Evolutionary conservation across 495 filamentous ascomycete species (phyloP), one percentile per base, ranked within the genome.

Genomic region (Hamigera avellanea): DNA sequence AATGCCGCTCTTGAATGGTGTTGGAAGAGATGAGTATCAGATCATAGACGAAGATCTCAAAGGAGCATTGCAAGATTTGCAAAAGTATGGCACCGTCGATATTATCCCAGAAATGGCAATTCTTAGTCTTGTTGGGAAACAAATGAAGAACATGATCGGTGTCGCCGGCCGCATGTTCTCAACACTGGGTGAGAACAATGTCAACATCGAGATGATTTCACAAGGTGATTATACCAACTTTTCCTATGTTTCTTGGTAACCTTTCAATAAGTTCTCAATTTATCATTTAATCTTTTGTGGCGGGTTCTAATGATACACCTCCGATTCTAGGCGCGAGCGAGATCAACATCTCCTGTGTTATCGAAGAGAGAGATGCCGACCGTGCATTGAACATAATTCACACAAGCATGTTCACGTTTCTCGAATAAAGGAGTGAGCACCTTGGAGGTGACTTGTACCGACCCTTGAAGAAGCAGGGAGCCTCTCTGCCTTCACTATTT

Each of bases 341-440:
- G 67, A 98, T 98, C 62, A 95, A 95, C 57, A 98, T 98, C 36
- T 91, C 84, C 10, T 96, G 91, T 56, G 91, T 98, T 6, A 93
- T 98, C 47, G 84, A 91, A 48, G 84, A 84, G 48, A 70, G 81
- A 48, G 84, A 94, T 42, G 87, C 88, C 26, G 81, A 85, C 37
- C 76, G 89, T 37, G 91, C 91, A 10, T 78, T 96, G 66, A 95
- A 89, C 50, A 81, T 95, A 46, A 73, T 98, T 35, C 91, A 98
- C 54, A 95, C 89, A 13, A 84, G 79, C 61, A 73, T 98, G 34
- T 95, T 98, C 47, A 73, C 70, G 14, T 73, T 72, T 44, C 44
- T 73, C 45, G 67, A 73, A 21, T 70, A 62, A 52, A 41, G 33
- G 18, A 33, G 19, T 32, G 16, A 17, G 32, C 29, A 12, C 12